Base-by-base conservation (phyloP, 306 rosid species). In the Quercus alba region DNA sequence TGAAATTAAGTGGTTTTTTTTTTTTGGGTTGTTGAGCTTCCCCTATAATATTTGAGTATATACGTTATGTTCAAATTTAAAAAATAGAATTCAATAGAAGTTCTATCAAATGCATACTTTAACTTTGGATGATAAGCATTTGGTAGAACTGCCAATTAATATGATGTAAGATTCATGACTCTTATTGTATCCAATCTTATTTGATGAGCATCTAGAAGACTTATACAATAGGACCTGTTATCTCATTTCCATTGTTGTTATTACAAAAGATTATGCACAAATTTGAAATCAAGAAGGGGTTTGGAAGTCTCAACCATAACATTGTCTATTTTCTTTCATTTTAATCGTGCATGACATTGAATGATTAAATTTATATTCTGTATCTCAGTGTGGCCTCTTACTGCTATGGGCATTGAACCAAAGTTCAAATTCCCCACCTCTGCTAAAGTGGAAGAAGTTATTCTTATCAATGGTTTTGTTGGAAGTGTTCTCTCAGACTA, bases 401-500 rank as follows among this genome's bases (percentile, higher is more conserved):
- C 80, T 49, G 78, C 81, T 14, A 62, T 82, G 74, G 81, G 81
- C 69, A 26, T 82, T n/a, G 85, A 82, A 77, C 85, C 85, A 78
- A 72, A 80, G 73, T 72, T 82, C 75, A 26, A 15, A 38, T 63
- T 76, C 17, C 85, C 85, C 62, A 77, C 46, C 52, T 76, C 81
- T 51, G 70, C 78, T 5, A 72, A 72, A 38, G 68, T 82, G 74
- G 72, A 69, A 74, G 73, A 71, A 77, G 70, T 82, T 44, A 72
- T 82, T 26, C 35, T 82, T n/a, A 62, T 64, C 30, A 82, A 77
- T 64, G 81, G 78, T 38, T 82, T 82, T 73, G 81, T 82, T 25
- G 85, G 85, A 72, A 82, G 81, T 73, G 56, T 82, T 72, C 72
- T 82, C n/a, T 76, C 81, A 15, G 85, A 82, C 35, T 82, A 81